Percentiles rank a stretch among this genome's conserved stretches.
Evolutionary conservation across 345 rosid species (phyloP).

Genomic region (Triadica sebifera): DNA sequence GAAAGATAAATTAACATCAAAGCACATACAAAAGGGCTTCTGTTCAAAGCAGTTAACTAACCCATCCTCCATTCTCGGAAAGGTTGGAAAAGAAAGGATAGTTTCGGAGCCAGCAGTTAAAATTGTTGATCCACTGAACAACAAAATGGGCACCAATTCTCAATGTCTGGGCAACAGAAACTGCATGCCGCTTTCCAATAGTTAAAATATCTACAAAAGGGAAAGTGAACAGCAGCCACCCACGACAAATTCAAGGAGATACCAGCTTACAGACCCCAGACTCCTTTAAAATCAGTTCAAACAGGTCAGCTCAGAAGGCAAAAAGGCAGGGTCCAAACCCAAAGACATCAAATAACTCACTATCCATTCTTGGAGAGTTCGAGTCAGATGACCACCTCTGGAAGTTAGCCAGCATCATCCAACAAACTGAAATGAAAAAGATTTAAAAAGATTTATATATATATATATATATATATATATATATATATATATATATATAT

Average conservation of each 20-base stretch:
- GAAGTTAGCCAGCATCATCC: constrained; percentile 30
- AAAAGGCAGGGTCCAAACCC: constrained; percentile 36
- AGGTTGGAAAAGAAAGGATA: constrained; percentile 17
- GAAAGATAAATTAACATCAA: constrained; percentile 37
- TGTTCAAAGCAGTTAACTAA: constrained; percentile 32
- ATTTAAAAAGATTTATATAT: neutral
- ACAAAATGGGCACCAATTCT: constrained; percentile 35
- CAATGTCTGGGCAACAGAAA: constrained; percentile 36
- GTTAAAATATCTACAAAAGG: constrained; percentile 57
- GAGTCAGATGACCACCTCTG: constrained; percentile 36
- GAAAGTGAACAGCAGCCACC: constrained; percentile 40
- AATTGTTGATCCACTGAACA: constrained; percentile 30
- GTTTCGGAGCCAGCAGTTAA: constrained; percentile 20
- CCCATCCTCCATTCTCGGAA: constrained; percentile 26
- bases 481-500: neutral
- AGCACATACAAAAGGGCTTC: constrained; percentile 41
- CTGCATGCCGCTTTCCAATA: constrained; percentile 36
- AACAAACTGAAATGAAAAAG: constrained; percentile 36
- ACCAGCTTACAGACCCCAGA: constrained; percentile 29
- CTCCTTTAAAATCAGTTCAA: constrained; percentile 21
- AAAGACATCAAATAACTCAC: constrained; percentile 43
- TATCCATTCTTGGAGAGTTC: constrained; percentile 38
- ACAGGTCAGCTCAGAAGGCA: constrained; percentile 10
- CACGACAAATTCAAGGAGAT: constrained; percentile 39
- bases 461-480: too few species aligned